Evolutionary conservation across 306 rosid genomes (phyloP).

Genomic region (Dryas alaskensis): DNA sequence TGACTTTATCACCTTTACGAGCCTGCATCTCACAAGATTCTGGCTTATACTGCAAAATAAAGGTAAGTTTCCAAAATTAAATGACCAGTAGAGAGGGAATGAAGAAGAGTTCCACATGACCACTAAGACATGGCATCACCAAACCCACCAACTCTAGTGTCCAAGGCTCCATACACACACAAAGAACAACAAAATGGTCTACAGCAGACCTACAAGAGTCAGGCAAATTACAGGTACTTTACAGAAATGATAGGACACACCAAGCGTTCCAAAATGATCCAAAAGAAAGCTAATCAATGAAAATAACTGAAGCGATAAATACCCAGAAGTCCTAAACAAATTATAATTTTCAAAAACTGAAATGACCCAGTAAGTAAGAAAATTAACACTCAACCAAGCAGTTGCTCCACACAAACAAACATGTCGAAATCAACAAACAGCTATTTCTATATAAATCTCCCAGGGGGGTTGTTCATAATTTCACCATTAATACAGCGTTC

Average conservation of each 20-base stretch:
- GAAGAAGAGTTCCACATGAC: neutral
- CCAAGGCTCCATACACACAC: neutral
- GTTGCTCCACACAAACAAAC: neutral
- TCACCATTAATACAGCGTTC: neutral
- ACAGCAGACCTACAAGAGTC: neutral
- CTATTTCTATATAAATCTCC: neutral
- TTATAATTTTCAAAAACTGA: neutral
- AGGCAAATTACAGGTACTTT: neutral
- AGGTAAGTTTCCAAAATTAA: neutral
- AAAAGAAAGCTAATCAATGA: slow-evolving; percentile 1
- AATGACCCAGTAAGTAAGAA: neutral
- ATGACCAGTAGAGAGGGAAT: slow-evolving; percentile 3
- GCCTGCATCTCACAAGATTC: slow-evolving; percentile 78
- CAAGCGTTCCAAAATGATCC: neutral
- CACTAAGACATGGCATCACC: neutral
- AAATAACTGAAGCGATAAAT: neutral
- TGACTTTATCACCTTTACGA: slow-evolving; percentile 86
- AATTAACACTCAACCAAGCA: neutral
- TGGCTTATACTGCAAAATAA: slow-evolving; percentile 70
- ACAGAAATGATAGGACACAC: neutral
- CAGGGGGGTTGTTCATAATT: neutral
- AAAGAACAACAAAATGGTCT: neutral
- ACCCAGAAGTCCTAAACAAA: neutral
- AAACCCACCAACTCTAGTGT: neutral
- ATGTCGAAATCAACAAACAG: neutral